A percentile compares a stretch with the other conserved stretches of the same genome.
Evolutionary conservation across 2,329 filamentous ascomycete genomes (phyloP).

Genomic region (Fusarium sp.): DNA sequence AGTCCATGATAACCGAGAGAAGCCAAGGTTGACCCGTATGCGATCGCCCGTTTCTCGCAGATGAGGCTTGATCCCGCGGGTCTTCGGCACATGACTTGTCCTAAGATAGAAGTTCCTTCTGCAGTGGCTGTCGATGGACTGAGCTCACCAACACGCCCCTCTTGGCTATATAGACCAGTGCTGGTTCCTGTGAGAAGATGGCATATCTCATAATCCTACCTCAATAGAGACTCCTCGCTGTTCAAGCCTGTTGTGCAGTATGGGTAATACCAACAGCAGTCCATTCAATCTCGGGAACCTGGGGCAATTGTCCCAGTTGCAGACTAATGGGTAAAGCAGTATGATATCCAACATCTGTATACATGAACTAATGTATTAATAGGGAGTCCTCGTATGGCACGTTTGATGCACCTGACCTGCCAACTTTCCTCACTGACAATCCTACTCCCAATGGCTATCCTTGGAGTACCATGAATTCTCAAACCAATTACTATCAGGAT

Average conservation of each 20-base stretch:
- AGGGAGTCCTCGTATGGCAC: slow-evolving; percentile 58
- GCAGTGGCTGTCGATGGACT: slow-evolving; percentile 15
- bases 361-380: slow-evolving; percentile 13
- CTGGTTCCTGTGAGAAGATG: slow-evolving; percentile 4
- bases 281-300: slow-evolving; percentile 30
- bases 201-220: not conserved
- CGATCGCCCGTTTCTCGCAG: slow-evolving; percentile 10
- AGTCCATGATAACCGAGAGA: slow-evolving; percentile 2
- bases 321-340: slow-evolving; percentile 41
- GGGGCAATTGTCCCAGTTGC: slow-evolving; percentile 32
- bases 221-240: slow-evolving; percentile 2
- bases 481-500: slow-evolving; percentile 63
- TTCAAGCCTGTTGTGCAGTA: slow-evolving; percentile 14
- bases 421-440: slow-evolving; percentile 61
- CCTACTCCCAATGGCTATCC: slow-evolving; percentile 62
- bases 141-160: not conserved
- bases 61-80: slow-evolving; percentile 24
- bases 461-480: slow-evolving; percentile 61
- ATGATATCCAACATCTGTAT: not conserved
- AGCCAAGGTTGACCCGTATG: slow-evolving; percentile 4
- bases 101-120: slow-evolving; percentile 4
- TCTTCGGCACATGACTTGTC: slow-evolving; percentile 27
- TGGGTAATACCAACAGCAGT: slow-evolving; percentile 39
- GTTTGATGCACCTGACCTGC: slow-evolving; percentile 51
- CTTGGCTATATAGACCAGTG: slow-evolving; percentile 34